phyloP scores from a whole-genome alignment of 1,139 yeast species.

The Yamadazyma membranifaciens region DNA sequence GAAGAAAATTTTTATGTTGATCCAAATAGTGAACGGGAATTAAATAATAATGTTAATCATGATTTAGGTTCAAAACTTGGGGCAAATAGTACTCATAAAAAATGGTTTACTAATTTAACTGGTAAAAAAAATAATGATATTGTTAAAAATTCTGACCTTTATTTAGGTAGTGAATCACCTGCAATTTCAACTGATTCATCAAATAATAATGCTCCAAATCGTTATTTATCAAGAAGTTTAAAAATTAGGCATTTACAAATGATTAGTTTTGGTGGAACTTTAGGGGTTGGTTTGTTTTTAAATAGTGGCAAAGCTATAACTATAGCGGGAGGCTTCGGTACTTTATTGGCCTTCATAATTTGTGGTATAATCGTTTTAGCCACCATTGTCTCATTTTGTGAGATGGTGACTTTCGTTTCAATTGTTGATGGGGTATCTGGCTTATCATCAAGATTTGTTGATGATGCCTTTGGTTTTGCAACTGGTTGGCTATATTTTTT shows the following conservation, averaged over 20 bases:
- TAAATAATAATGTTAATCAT: conserved; percentile 4
- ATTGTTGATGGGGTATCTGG: conserved; percentile 80
- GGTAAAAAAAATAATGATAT: conserved; percentile 8
- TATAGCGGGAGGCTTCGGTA: conserved; percentile 82
- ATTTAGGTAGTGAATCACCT: conserved; percentile 10
- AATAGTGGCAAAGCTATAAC: conserved; percentile 78
- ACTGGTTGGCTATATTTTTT: conserved; percentile 78
- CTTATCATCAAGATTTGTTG: conserved; percentile 74
- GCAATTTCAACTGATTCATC: conserved; percentile 13
- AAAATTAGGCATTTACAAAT: conserved; percentile 73
- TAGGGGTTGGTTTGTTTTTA: conserved; percentile 78
- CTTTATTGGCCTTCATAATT: conserved; percentile 65
- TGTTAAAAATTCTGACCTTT: conserved; percentile 12
- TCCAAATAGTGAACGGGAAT: conserved; percentile 16
- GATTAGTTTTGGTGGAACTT: conserved; percentile 80
- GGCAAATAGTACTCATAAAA: conserved; percentile 8
- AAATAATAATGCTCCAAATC: conserved; percentile 9
- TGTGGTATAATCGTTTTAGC: conserved; percentile 68
- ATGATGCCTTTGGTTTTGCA: conserved; percentile 83
- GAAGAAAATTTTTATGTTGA: conserved; percentile 30
- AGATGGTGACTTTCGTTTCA: conserved; percentile 82
- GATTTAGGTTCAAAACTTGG: conserved; percentile 3
- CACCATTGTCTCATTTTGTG: conserved; percentile 76
- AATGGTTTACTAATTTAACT: conserved; percentile 12
- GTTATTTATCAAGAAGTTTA: conserved; percentile 48